These are phyloP conservation scores for Secale cereale DNA, from an alignment of 176 grass and related monocot species.

Conservation along the genomic window DNA sequence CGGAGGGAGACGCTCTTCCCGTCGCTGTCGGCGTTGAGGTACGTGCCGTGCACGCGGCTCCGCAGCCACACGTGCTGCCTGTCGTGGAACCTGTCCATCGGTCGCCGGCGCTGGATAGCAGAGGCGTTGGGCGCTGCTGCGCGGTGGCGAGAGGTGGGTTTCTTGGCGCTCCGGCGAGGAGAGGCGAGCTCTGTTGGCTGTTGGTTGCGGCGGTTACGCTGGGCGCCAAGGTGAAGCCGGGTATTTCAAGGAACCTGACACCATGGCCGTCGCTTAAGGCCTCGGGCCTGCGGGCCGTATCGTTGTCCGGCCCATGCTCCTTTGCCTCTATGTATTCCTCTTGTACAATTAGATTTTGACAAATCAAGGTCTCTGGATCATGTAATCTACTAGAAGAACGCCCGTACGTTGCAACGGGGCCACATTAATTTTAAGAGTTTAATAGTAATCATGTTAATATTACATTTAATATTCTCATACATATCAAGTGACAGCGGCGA, in stretches of 20 bases:
- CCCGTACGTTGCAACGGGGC: no score
- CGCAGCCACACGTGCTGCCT: slow-evolving; percentile 7
- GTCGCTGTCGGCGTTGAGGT: slow-evolving; percentile 18
- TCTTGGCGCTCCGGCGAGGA: background rate
- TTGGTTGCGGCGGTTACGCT: background rate
- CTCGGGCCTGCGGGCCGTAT: background rate
- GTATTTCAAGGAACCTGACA: background rate
- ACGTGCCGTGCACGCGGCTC: slow-evolving; percentile 10
- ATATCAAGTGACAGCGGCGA: no score
- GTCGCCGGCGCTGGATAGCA: background rate
- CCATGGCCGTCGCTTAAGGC: background rate
- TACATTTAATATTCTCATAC: no score
- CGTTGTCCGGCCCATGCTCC: background rate
- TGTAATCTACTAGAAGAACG: no score
- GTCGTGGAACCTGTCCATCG: slow-evolving; percentile 25
- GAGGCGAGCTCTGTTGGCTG: background rate
- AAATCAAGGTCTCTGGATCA: no score
- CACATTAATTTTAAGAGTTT: no score
- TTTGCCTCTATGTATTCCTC: no score
- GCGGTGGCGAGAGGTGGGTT: background rate
- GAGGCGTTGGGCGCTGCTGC: no score
- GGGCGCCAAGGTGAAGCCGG: background rate
- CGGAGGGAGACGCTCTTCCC: background rate
- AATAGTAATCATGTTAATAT: no score
- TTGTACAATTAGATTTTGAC: no score